phyloP scores from a whole-genome alignment of 306 rosid species.

The Castanea sativa region DNA sequence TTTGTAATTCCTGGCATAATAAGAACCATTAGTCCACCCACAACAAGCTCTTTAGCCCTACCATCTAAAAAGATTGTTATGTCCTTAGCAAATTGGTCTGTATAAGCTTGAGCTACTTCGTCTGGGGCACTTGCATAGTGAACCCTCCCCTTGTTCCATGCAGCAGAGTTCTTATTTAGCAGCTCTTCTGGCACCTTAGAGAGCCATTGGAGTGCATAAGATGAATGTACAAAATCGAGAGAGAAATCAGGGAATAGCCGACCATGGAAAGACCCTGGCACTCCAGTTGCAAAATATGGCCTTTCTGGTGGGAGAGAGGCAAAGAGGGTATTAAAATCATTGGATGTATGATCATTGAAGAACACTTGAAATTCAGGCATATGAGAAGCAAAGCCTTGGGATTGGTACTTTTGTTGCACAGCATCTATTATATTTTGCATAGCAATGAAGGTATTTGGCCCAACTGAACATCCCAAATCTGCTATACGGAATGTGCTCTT shows the following conservation, averaged over 20 bases:
- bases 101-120: neutral
- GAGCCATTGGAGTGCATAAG: slow-evolving; percentile 20
- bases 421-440: slow-evolving; percentile 12
- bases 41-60: neutral
- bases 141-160: slow-evolving; percentile 24
- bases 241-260: slow-evolving; percentile 11
- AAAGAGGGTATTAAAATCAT: slow-evolving; percentile 31
- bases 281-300: slow-evolving; percentile 18
- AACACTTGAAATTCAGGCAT: slow-evolving; percentile 21
- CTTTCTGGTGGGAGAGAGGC: slow-evolving; percentile 10
- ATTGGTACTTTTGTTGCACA: neutral
- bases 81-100: neutral
- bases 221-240: slow-evolving; percentile 20
- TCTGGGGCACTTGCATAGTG: neutral
- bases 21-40: slow-evolving; percentile 1
- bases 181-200: slow-evolving; percentile 17
- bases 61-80: neutral
- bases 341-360: slow-evolving; percentile 17
- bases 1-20: neutral
- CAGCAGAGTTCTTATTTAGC: slow-evolving; percentile 3
- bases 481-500: neutral
- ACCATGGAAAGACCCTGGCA: slow-evolving; percentile 23
- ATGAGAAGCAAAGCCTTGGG: neutral
- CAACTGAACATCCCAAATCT: slow-evolving; percentile 25
- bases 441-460: slow-evolving; percentile 13